phyloP scores from a whole-genome alignment of 441 rosid species.

The Macaranga tanarius region DNA sequence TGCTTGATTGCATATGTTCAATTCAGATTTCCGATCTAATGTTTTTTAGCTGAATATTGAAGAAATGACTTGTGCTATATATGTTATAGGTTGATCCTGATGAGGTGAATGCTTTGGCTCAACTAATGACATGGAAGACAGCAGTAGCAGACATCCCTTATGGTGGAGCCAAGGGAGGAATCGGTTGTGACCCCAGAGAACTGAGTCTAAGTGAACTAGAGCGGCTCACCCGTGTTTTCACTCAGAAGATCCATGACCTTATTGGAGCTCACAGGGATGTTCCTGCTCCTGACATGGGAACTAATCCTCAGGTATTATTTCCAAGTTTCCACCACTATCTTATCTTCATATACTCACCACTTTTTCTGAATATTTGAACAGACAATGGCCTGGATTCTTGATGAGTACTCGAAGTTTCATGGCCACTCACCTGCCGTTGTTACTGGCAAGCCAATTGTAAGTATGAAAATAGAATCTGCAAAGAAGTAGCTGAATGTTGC shows the following conservation, averaged over 20 bases:
- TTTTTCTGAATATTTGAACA: slow-evolving; percentile 15
- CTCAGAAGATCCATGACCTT: slow-evolving; percentile 95
- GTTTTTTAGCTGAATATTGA: too few species aligned
- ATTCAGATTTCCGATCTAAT: too few species aligned
- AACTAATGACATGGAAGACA: slow-evolving; percentile 96
- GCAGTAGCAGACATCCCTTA: slow-evolving; percentile 97
- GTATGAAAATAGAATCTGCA: neutral
- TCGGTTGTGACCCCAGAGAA: slow-evolving; percentile 79
- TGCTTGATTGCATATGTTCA: too few species aligned
- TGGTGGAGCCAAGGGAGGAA: slow-evolving; percentile 98
- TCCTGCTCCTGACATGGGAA: slow-evolving; percentile 97
- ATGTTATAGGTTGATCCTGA: slow-evolving; percentile 79
- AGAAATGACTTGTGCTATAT: slow-evolving; percentile 52
- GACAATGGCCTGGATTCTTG: slow-evolving; percentile 91
- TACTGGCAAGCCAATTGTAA: slow-evolving; percentile 82
- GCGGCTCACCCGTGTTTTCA: slow-evolving; percentile 90
- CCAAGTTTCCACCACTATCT: neutral
- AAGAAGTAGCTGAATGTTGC: neutral
- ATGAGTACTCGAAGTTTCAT: slow-evolving; percentile 85
- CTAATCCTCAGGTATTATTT: slow-evolving; percentile 68
- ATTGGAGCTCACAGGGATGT: slow-evolving; percentile 86
- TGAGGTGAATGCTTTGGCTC: slow-evolving; percentile 98
- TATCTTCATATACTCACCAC: too few species aligned
- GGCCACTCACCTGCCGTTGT: slow-evolving; percentile 88
- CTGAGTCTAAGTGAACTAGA: slow-evolving; percentile 71